Percentiles rank a stretch among this genome's conserved stretches.
Evolutionary conservation across 1,284 basidiomycete genomes (phyloP).

Genomic region (Pterula multifida): DNA sequence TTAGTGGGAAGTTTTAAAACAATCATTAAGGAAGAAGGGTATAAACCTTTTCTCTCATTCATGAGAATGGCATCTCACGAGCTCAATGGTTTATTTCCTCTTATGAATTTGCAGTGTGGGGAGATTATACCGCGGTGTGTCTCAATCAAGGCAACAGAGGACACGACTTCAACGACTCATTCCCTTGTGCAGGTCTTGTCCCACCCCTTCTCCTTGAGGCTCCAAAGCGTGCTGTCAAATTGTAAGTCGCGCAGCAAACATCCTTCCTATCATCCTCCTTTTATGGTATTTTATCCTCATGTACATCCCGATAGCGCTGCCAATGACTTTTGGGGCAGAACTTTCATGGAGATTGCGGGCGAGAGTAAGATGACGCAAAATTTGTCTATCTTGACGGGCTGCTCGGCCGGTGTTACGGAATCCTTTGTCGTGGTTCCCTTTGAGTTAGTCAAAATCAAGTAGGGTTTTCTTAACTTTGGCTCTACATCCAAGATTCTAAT

Average conservation of each 20-base stretch:
- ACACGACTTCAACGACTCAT: neutral
- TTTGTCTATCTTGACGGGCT: slow-evolving; percentile 84
- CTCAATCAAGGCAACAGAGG: neutral
- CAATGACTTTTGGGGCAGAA: slow-evolving; percentile 93
- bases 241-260: no score
- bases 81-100: neutral
- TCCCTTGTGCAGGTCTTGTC: slow-evolving; percentile 71
- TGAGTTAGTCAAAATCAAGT: slow-evolving; percentile 95
- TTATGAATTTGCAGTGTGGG: slow-evolving; percentile 49
- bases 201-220: slow-evolving; percentile 94
- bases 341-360: slow-evolving; percentile 48
- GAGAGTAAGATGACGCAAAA: slow-evolving; percentile 79
- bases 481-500: slow-evolving; percentile 2
- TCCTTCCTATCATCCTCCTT: neutral
- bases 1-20: slow-evolving; percentile 71
- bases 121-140: slow-evolving; percentile 75
- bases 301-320: slow-evolving; percentile 40
- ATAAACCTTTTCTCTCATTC: slow-evolving; percentile 15
- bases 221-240: slow-evolving; percentile 97
- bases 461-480: slow-evolving; percentile 1
- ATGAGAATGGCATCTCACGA: slow-evolving; percentile 12
- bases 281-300: slow-evolving; percentile 3
- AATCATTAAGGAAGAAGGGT: slow-evolving; percentile 84
- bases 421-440: slow-evolving; percentile 90
- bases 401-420: slow-evolving; percentile 91